Conservation (phyloP, 1,284 basidiomycete species). For the Ustilago hordei region DNA sequence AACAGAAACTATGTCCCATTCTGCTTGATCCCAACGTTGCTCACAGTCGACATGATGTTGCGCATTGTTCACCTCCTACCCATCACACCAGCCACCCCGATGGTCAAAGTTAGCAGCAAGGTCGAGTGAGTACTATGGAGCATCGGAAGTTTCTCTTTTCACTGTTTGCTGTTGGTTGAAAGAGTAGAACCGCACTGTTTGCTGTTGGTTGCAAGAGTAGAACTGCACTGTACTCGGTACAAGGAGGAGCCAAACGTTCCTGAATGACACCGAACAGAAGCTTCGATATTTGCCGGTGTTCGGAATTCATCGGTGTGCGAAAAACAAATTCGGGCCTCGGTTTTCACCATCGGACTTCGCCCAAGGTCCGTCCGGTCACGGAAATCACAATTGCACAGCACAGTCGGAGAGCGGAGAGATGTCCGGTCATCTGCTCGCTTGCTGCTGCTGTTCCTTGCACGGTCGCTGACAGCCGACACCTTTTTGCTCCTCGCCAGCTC, state of each 20-base stretch:
- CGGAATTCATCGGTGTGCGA: slow-evolving; percentile 35
- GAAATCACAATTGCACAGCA: slow-evolving; percentile 2
- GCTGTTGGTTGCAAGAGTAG: too few species aligned
- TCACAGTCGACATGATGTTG: slow-evolving; percentile 42
- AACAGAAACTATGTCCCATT: slow-evolving; percentile 50
- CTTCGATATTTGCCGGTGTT: slow-evolving; percentile 40
- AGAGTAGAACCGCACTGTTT: too few species aligned
- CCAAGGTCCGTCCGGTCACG: slow-evolving; percentile 1
- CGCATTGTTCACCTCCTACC: slow-evolving; percentile 28
- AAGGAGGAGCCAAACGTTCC: not conserved
- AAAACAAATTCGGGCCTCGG: slow-evolving; percentile 9
- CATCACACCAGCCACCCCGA: not conserved
- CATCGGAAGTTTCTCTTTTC: too few species aligned
- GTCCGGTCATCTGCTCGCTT: slow-evolving; percentile 4
- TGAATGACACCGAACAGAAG: not conserved
- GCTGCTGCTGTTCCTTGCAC: slow-evolving; percentile 1
- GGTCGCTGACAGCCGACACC: slow-evolving; percentile 9
- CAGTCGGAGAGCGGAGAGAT: not conserved
- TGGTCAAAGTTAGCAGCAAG: slow-evolving; percentile 4
- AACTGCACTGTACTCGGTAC: not conserved
- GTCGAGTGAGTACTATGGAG: not conserved
- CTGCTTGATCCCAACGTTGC: slow-evolving; percentile 33
- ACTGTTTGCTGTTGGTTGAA: too few species aligned
- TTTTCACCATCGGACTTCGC: slow-evolving; percentile 23
- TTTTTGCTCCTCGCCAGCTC: slow-evolving; percentile 2